Conservation (phyloP, 1,284 basidiomycete genomes). For the Tranzscheliella williamsii region DNA sequence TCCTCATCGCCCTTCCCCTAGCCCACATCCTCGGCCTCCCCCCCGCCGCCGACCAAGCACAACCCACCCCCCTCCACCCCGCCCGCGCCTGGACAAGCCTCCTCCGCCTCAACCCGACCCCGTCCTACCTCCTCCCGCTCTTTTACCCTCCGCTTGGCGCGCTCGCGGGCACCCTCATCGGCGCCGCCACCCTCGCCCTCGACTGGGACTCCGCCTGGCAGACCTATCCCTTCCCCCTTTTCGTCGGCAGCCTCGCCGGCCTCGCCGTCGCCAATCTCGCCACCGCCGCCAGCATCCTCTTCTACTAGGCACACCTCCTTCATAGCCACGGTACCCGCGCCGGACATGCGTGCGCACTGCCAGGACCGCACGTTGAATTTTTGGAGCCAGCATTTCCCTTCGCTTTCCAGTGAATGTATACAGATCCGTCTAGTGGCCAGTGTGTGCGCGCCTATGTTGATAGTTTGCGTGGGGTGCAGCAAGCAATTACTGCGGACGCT, state of each 20-base stretch:
- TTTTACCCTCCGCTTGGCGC: constrained; percentile 9
- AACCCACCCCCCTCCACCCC: neutral
- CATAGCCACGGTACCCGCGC: neutral
- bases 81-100: constrained; percentile 1
- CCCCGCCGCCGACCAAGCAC: neutral
- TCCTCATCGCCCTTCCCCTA: constrained; percentile 6
- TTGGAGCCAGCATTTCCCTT: too few relatives aligned
- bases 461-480: too few relatives aligned
- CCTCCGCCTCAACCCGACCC: constrained; percentile 9
- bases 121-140: constrained; percentile 13
- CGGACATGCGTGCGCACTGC: neutral
- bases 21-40: constrained; percentile 14
- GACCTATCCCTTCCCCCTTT: constrained; percentile 28
- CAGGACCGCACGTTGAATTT: too few relatives aligned
- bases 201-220: constrained; percentile 20
- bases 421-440: too few relatives aligned
- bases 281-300: constrained; percentile 7
- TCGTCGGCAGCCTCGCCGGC: constrained; percentile 8
- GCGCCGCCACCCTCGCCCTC: constrained; percentile 6
- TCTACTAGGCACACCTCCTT: constrained; percentile 3
- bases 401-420: too few relatives aligned
- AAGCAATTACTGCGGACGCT: too few relatives aligned
- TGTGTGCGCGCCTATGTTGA: too few relatives aligned
- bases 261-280: constrained; percentile 2
- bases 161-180: neutral